phyloP scores from a whole-genome alignment of 306 rosid genomes.

The Citrullus colocynthis region DNA sequence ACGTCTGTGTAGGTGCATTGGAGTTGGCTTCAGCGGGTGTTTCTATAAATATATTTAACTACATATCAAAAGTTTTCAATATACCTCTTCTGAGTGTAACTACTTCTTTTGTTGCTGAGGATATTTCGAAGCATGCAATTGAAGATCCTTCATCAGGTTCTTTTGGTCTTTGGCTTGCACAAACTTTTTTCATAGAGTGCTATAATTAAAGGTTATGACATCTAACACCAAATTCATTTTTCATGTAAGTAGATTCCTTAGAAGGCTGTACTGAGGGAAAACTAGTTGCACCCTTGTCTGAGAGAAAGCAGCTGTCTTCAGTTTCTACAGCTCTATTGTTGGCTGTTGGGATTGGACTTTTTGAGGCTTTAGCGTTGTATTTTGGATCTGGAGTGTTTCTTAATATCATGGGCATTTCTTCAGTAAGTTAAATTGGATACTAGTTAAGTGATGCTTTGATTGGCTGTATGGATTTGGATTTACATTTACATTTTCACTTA shows the following conservation, averaged over 20 bases:
- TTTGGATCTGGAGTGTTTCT: conserved; percentile 63
- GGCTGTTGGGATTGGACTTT: conserved; percentile 62
- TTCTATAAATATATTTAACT: conserved; percentile 75
- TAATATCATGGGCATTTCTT: conserved; percentile 58
- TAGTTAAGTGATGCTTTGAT: neutral
- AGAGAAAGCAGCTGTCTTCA: conserved; percentile 62
- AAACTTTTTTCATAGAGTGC: neutral
- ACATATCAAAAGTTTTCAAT: conserved; percentile 75
- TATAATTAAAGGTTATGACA: neutral
- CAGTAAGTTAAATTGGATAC: conserved; percentile 34
- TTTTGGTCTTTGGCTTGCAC: neutral
- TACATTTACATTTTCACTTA: neutral
- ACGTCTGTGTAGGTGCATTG: conserved; percentile 38
- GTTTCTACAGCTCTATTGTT: conserved; percentile 89
- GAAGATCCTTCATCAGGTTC: conserved; percentile 49
- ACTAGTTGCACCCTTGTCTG: conserved; percentile 14
- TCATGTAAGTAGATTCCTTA: conserved; percentile 20
- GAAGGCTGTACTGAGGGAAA: conserved; percentile 30
- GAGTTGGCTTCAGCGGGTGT: conserved; percentile 95
- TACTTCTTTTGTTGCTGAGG: conserved; percentile 94
- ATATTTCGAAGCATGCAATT: conserved; percentile 43
- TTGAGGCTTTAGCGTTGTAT: conserved; percentile 77
- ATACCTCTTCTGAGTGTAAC: conserved; percentile 90
- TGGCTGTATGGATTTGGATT: neutral
- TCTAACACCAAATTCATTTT: conserved; percentile 18